Conservation (phyloP, 2,329 filamentous ascomycete species). For the Cladophialophora exuberans region DNA sequence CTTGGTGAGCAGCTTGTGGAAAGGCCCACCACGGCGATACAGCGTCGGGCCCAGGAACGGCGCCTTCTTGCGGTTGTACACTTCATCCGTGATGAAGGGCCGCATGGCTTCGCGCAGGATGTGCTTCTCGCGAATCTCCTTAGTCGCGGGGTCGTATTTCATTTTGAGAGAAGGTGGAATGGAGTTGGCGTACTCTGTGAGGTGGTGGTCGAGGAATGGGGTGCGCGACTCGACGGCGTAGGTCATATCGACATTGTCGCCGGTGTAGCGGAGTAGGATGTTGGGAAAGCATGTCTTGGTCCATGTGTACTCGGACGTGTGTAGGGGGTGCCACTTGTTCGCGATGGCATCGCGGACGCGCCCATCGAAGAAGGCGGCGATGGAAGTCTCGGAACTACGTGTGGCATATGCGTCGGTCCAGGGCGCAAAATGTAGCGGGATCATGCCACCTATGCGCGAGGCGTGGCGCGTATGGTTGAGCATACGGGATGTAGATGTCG, state of each 20-base stretch:
- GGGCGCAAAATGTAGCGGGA: not conserved
- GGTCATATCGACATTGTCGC: slow-evolving; percentile 48
- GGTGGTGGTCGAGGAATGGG: slow-evolving; percentile 39
- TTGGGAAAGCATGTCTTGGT: slow-evolving; percentile 43
- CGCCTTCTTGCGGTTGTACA: slow-evolving; percentile 56
- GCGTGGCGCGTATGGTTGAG: not conserved
- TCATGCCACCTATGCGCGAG: not conserved
- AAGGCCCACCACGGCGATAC: slow-evolving; percentile 47
- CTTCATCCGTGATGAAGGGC: slow-evolving; percentile 56
- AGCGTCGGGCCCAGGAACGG: slow-evolving; percentile 52
- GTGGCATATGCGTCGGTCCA: not conserved
- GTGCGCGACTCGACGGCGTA: slow-evolving; percentile 37
- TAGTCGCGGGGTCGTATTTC: slow-evolving; percentile 33
- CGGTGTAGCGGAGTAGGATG: slow-evolving; percentile 47
- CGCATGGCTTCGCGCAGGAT: slow-evolving; percentile 55
- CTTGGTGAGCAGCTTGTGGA: slow-evolving; percentile 40
- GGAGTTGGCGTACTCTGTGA: slow-evolving; percentile 38
- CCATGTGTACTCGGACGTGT: slow-evolving; percentile 45
- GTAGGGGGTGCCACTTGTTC: slow-evolving; percentile 46
- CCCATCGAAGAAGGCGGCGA: slow-evolving; percentile 31
- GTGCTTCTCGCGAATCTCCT: slow-evolving; percentile 52
- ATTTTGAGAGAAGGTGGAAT: slow-evolving; percentile 42
- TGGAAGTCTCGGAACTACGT: not conserved
- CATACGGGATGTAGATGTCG: not conserved
- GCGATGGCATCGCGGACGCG: slow-evolving; percentile 36